phyloP scores from a whole-genome alignment of 129 eudicot species.

The Tagetes patula region DNA sequence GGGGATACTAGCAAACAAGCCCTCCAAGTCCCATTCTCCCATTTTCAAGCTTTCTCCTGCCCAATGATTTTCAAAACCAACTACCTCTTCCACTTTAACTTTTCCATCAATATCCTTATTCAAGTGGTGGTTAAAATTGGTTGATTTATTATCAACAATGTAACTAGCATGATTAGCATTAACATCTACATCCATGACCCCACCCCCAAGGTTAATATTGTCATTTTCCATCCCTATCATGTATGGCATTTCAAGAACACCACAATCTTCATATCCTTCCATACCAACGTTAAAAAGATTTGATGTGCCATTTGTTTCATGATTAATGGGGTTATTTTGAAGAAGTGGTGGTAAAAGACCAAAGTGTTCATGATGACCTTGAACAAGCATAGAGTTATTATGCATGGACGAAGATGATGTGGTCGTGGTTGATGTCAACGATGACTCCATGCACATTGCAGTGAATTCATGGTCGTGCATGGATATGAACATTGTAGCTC shows the following conservation, averaged over 20 bases:
- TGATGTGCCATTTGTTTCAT: constrained; percentile 21
- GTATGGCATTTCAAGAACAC: constrained; percentile 45
- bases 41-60: constrained; percentile 63
- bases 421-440: constrained; percentile 45
- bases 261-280: constrained; percentile 44
- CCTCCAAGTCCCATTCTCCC: constrained; percentile 87
- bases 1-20: constrained; percentile 78
- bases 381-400: constrained; percentile 25
- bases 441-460: constrained; percentile 51
- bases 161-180: constrained; percentile 23
- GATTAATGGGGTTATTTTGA: constrained; percentile 22
- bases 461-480: constrained; percentile 58
- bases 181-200: constrained; percentile 27
- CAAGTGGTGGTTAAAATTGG: constrained; percentile 29
- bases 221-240: constrained; percentile 61
- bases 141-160: constrained; percentile 43
- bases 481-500: constrained; percentile 35
- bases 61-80: constrained; percentile 62
- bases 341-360: constrained; percentile 46
- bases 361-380: constrained; percentile 31
- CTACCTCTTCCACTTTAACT: constrained; percentile 55
- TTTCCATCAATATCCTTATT: constrained; percentile 36
- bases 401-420: constrained; percentile 57
- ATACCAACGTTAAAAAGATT: constrained; percentile 35
- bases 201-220: constrained; percentile 40